Percentiles rank a stretch among this genome's conserved stretches.
Evolutionary conservation across 495 filamentous ascomycete species (phyloP).

Genomic region (Massariosphaeria phaeospora): DNA sequence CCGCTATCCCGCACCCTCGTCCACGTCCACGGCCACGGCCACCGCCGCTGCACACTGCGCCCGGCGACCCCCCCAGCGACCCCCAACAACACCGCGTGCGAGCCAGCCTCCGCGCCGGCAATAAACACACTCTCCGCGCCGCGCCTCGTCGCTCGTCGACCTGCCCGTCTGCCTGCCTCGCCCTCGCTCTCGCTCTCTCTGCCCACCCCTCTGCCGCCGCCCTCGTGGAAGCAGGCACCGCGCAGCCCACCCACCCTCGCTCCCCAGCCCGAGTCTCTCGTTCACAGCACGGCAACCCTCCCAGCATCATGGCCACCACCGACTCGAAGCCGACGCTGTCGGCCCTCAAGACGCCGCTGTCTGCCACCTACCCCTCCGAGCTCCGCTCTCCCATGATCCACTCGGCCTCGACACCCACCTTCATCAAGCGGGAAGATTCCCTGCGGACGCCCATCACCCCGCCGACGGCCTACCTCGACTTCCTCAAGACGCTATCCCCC

Average conservation of each 20-base stretch:
- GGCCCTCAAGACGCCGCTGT: constrained; percentile 72
- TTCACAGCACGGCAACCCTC: constrained; percentile 16
- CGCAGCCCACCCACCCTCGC: constrained; percentile 15
- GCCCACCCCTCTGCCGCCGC: no score
- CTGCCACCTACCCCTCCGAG: constrained; percentile 73
- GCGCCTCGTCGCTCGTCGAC: constrained; percentile 24
- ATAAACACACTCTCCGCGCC: constrained; percentile 26
- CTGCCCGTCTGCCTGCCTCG: constrained; percentile 16
- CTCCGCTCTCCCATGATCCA: constrained; percentile 51
- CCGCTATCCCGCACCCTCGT: constrained; percentile 3
- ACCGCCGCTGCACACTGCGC: no score
- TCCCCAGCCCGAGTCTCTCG: constrained; percentile 25
- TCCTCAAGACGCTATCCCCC: constrained; percentile 75
- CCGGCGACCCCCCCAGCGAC: constrained; percentile 18
- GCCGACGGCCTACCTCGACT: constrained; percentile 84
- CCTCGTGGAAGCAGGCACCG: constrained; percentile 22
- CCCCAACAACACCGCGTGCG: constrained; percentile 24
- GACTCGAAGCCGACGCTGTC: constrained; percentile 59
- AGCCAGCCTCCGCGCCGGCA: constrained; percentile 7
- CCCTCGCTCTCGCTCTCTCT: constrained; percentile 8
- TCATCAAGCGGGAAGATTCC: constrained; percentile 50
- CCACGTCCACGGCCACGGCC: no score
- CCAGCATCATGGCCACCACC: constrained; percentile 34
- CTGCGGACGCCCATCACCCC: constrained; percentile 86
- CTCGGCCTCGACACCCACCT: constrained; percentile 47